A percentile compares a stretch with the other conserved stretches of the same genome.
phyloP scores from a whole-genome alignment of 805 yeast genomes.

The Candida wancherniae region DNA sequence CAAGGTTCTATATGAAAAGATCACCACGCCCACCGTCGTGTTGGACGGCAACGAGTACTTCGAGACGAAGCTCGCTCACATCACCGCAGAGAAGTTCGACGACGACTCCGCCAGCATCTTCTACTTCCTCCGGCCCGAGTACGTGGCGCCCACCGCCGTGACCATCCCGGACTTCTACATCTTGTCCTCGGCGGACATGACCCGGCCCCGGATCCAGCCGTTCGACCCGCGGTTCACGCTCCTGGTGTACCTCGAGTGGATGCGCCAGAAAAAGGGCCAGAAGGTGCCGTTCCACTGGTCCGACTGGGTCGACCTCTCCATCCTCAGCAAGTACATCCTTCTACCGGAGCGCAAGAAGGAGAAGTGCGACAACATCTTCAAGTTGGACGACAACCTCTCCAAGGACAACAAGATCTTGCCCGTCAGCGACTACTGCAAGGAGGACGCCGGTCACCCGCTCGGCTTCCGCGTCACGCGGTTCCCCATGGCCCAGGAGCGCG shows the following conservation, averaged over 20 bases:
- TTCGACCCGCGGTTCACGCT: slow-evolving; percentile 22
- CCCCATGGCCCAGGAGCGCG: slow-evolving; percentile 22
- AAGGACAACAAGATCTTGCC: slow-evolving; percentile 5
- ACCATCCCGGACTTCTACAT: slow-evolving; percentile 6
- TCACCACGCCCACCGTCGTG: not conserved
- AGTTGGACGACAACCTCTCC: slow-evolving; percentile 10
- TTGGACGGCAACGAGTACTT: slow-evolving; percentile 5
- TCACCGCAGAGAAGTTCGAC: slow-evolving; percentile 5
- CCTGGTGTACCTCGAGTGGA: slow-evolving; percentile 15
- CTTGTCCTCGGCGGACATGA: too few relatives aligned
- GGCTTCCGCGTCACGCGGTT: slow-evolving; percentile 20
- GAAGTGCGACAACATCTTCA: slow-evolving; percentile 19
- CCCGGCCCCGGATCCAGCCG: slow-evolving; percentile 13
- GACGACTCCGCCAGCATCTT: slow-evolving; percentile 2
- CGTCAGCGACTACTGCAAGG: slow-evolving; percentile 19
- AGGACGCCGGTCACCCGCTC: slow-evolving; percentile 14
- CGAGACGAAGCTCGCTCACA: not conserved
- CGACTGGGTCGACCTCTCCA: slow-evolving; percentile 16
- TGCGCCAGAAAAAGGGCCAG: slow-evolving; percentile 5
- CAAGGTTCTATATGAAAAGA: slow-evolving; percentile 1
- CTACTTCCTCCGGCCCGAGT: slow-evolving; percentile 7
- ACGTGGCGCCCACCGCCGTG: slow-evolving; percentile 6
- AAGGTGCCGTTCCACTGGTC: slow-evolving; percentile 19
- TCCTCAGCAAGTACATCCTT: slow-evolving; percentile 12
- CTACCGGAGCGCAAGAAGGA: slow-evolving; percentile 7